Base-by-base conservation (phyloP, 192 early-diverging fungal species). In the Allomyces macrogynus region DNA sequence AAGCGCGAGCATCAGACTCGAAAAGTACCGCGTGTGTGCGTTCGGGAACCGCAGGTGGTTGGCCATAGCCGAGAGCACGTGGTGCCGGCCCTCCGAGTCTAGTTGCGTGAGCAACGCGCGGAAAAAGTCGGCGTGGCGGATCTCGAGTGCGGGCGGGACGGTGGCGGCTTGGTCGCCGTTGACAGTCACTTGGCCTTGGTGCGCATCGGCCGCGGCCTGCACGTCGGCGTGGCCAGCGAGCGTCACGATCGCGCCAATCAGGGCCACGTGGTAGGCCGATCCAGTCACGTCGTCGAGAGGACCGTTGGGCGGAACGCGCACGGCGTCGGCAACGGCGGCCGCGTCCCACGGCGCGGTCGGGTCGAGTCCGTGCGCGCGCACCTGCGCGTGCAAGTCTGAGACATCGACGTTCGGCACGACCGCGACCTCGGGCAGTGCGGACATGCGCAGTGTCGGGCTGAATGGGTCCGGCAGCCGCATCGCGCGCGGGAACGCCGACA, bases 21-120 rank as follows among this genome's bases (percentile, higher is more conserved):
- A 92, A 73, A 93, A 96, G 69, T 92, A 91, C 68, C 90, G 87
- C 16, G 95, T 98, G 70, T 98, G 95, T 43, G 85, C 86, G 74
- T 92, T 95, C n/a, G 95, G 93, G 77, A 88, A 95, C 67, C 95
- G 84, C 71, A 98, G 80, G 72, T 96, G 95, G 75, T 96, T 95
- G 60, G 91, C 90, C 69, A 98, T 89, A 9, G 89, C 91, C 67
- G 81, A 90, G 63, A 96, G 72, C 65, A 96, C 78, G 63, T 90
- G 70, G 69, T 96, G 95, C n/a, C 91, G 84, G 14, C 88, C 86
- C 40, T 90, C 87, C 3, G 80, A 78, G 66, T 92, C 89, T 43
- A 92, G 71, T 67, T 84, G 85, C 44, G 65, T 77, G 25, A 90
- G 77, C 32, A 96, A 75, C 25, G 83, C 76, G 72, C 87, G 84